Base-by-base conservation (phyloP, 805 yeast species). In the Kuraishia piskuri region DNA sequence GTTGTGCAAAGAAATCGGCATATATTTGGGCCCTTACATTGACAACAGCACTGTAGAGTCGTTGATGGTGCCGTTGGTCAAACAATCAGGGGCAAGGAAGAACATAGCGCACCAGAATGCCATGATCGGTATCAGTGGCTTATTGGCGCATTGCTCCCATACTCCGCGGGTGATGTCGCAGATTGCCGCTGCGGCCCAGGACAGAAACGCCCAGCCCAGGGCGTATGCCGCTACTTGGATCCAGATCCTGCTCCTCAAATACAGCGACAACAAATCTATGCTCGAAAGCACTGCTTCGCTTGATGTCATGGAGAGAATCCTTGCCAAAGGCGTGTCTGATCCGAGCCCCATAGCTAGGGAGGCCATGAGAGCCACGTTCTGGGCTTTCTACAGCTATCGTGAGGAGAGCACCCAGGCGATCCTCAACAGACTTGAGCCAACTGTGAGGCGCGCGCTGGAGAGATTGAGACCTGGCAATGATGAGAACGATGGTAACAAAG, bases 341-440 rank as follows among this genome's bases (percentile, higher is more conserved):
- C 88, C 96, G 0, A 86, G 86, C 55, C 89, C 91, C 0, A 71
- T 79, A 0, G 97, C 88, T 0, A 76, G 97, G 58, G 95, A 83
- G 60, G 71, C 81, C 0, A 87, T 85, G 72, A 78, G 96, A 63
- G 71, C 74, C 2, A 75, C 90, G 0, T 92, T 77, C 61, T 91
- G 97, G 97, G 71, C 78, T 14, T 77, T 81, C 53, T 76, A 75
- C 58, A 73, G 71, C 21, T 61, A 75, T 6, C 86, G 80, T 68
- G 86, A 88, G 0, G 61, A 67, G 0, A 68, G 72, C 14, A 86
- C 83, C 0, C 79, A 76, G 17, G 58, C 56, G 17, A 64, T 69
- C 5, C 56, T 70, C 52, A 54, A 53, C 19, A 69, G 63, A 40
- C 58, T 80, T 24, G 86, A 81, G 52, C 52, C 69, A 0, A 74